Conservation (phyloP, 2,329 filamentous ascomycete species). For the Fusarium drepaniforme region DNA sequence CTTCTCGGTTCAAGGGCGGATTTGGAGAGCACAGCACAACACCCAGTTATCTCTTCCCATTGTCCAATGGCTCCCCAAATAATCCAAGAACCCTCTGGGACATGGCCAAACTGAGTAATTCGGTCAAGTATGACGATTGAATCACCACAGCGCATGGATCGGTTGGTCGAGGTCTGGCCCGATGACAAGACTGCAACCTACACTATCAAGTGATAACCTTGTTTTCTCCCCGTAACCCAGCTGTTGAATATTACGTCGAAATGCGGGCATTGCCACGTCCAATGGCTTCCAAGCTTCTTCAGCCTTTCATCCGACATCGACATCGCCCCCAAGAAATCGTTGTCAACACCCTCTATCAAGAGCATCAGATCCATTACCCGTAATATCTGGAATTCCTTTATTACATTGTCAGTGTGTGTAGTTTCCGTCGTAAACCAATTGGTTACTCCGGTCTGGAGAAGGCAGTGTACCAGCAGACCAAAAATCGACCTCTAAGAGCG, state of each 20-base stretch:
- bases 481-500: slow-evolving; percentile 29
- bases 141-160: background rate
- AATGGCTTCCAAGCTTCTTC: background rate
- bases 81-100: background rate
- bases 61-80: background rate
- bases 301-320: slow-evolving; percentile 15
- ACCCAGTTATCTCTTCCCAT: background rate
- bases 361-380: background rate
- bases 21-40: background rate
- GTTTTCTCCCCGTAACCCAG: background rate
- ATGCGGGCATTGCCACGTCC: background rate
- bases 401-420: slow-evolving; percentile 35
- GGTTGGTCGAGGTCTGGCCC: accelerated
- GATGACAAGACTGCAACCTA: background rate
- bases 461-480: slow-evolving; percentile 15
- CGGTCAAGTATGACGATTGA: background rate
- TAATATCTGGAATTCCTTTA: background rate
- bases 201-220: background rate
- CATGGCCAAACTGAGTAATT: background rate
- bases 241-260: background rate
- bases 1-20: background rate
- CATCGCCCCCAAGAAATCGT: background rate
- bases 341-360: background rate
- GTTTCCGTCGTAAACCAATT: slow-evolving; percentile 31
- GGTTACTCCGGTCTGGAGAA: slow-evolving; percentile 17